phyloP scores from a whole-genome alignment of 768 basidiomycete species.

The Filobasidium floriforme region DNA sequence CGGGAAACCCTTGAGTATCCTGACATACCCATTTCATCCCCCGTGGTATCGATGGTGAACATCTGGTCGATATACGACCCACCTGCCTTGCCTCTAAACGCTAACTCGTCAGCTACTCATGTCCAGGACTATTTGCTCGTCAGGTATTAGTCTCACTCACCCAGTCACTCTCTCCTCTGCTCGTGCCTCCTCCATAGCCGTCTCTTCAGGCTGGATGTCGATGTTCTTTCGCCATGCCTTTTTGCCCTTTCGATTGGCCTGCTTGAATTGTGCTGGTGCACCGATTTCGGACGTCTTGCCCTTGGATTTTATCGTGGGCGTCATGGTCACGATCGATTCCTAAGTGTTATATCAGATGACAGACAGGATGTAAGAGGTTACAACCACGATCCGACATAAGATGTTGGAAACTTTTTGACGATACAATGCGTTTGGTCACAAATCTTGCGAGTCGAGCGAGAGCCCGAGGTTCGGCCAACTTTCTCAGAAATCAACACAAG shows the following conservation, averaged over 20 bases:
- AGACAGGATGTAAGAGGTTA: too few species aligned
- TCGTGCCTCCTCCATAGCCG: constrained; percentile 64
- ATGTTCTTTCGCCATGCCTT: constrained; percentile 90
- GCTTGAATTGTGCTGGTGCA: constrained; percentile 48
- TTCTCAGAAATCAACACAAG: too few species aligned
- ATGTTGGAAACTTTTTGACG: not conserved
- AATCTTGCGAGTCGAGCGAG: too few species aligned
- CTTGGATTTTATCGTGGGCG: not conserved
- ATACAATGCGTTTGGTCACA: too few species aligned
- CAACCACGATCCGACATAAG: too few species aligned
- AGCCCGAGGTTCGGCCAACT: too few species aligned
- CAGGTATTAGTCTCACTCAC: constrained; percentile 48
- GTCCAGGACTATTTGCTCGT: not conserved
- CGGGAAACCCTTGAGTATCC: too few species aligned
- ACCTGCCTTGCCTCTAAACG: not conserved
- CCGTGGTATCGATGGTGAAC: constrained; percentile 16
- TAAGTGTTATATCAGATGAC: not conserved
- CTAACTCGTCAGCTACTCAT: not conserved
- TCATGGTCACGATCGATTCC: not conserved
- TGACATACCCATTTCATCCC: constrained; percentile 17
- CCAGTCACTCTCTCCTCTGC: constrained; percentile 75
- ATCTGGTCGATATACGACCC: not conserved
- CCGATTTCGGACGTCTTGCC: constrained; percentile 29
- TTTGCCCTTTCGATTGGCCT: constrained; percentile 81
- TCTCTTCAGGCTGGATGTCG: constrained; percentile 70